Percentiles rank a stretch among this genome's conserved stretches.
Conservation (phyloP, 1,139 yeast genomes). For the Protomyces arabidopsidicola region DNA sequence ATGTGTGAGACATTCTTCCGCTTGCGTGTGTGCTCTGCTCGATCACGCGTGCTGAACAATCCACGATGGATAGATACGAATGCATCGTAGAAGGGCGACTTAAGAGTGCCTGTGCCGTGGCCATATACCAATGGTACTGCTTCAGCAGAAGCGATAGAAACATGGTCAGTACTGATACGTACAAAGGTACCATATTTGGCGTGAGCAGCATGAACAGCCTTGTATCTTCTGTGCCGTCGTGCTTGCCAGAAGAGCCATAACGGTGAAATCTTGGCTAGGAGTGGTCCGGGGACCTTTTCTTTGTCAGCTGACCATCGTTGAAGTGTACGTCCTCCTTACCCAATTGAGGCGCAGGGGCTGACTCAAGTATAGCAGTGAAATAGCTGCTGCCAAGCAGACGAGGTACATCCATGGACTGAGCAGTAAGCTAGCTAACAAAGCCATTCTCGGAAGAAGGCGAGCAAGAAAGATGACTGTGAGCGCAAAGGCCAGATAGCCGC, state of each 20-base stretch:
- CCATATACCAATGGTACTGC: constrained; percentile 24
- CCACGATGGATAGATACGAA: constrained; percentile 24
- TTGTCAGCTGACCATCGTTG: background rate
- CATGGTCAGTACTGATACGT: constrained; percentile 21
- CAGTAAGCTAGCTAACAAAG: background rate
- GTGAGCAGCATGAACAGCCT: constrained; percentile 9
- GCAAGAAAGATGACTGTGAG: background rate
- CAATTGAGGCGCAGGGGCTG: constrained; percentile 10
- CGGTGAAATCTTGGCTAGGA: constrained; percentile 34
- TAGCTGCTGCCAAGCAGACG: background rate
- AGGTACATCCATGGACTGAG: constrained; percentile 6
- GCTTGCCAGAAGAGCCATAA: constrained; percentile 25
- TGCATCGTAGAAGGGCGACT: constrained; percentile 21
- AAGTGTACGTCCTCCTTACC: background rate
- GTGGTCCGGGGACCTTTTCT: constrained; percentile 47
- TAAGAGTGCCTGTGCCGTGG: constrained; percentile 21
- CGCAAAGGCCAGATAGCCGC: too few species aligned
- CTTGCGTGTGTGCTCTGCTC: constrained; percentile 26
- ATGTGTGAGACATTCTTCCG: constrained; percentile 17
- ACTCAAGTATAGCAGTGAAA: background rate
- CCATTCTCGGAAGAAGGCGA: constrained; percentile 32
- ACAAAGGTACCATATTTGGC: constrained; percentile 16
- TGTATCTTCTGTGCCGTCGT: constrained; percentile 1
- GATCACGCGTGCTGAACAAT: constrained; percentile 19
- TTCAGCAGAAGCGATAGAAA: constrained; percentile 21